Base-by-base conservation (phyloP, 2,329 filamentous ascomycete species). In the Trichophyton simii region DNA sequence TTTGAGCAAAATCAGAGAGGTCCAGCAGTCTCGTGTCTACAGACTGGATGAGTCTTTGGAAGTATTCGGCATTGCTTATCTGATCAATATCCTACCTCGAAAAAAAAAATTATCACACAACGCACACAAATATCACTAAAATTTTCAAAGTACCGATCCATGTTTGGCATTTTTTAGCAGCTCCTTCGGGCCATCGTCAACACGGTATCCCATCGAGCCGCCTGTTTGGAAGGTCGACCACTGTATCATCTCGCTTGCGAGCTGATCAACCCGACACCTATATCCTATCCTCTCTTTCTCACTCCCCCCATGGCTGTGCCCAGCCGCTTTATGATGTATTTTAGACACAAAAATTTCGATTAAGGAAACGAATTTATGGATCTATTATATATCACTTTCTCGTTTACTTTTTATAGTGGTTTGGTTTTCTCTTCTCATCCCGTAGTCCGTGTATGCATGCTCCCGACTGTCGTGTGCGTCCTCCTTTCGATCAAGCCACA, bases 1-100 rank as follows among this genome's bases (percentile, higher is more conserved):
- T 68, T 68, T 63, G 11, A 50, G 52, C 52, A 28, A 11, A 38
- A 13, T 20, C 25, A 44, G 42, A 31, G 55, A 34, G 36, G 42
- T 41, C 44, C 28, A 50, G 20, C 38, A 42, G 41, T 50, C 38
- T 42, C n/a, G 41, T 44, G 41, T n/a, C 44, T 18, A 11, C 9
- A 15, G 58, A 48, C 41, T 46, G 38, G 44, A 44, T 57, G 36
- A 55, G 36, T 34, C 25, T 55, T 44, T 36, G 22, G 44, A 38
- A 57, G 59, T 48, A 48, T 50, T 61, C 31, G 28, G 20, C 31
- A 58, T 57, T 58, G 9, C 22, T 52, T 59, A 34, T 22, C 11
- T 59, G 44, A 48, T 59, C 44, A 59, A 31, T 48, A 46, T 59
- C 20, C 41, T 59, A 50, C 44, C 6, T 55, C 9, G 22, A 28